Conservation (phyloP, 2,329 filamentous ascomycete species). For the Cercospora sojina region DNA sequence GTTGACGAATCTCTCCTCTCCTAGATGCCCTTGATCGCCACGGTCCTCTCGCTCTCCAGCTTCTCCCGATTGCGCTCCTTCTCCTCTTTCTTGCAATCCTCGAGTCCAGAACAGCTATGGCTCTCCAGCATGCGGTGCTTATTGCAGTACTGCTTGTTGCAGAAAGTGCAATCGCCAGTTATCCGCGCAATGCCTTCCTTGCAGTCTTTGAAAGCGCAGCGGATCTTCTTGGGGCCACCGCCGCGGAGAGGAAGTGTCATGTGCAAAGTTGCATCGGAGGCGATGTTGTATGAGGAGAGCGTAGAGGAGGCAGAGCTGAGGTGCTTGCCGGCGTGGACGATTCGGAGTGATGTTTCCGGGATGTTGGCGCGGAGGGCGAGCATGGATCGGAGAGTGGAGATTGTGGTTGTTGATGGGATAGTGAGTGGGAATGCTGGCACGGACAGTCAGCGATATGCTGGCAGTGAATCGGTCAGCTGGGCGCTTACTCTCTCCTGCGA, state of each 20-base stretch:
- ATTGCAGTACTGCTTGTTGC: slow-evolving; percentile 88
- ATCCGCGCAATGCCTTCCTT: slow-evolving; percentile 85
- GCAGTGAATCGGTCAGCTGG: slow-evolving; percentile 8
- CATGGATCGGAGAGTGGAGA: slow-evolving; percentile 57
- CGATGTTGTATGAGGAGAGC: slow-evolving; percentile 51
- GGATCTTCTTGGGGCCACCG: slow-evolving; percentile 69
- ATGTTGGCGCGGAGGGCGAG: slow-evolving; percentile 59
- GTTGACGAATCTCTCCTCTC: background rate
- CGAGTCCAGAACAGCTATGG: slow-evolving; percentile 87
- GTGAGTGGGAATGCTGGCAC: slow-evolving; percentile 56
- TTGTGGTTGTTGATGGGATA: slow-evolving; percentile 54
- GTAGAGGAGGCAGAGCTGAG: slow-evolving; percentile 46
- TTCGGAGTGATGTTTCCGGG: slow-evolving; percentile 52
- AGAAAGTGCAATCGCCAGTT: slow-evolving; percentile 95
- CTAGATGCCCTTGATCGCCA: slow-evolving; percentile 86
- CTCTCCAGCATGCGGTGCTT: slow-evolving; percentile 93
- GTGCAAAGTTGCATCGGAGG: slow-evolving; percentile 53
- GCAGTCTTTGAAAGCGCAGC: slow-evolving; percentile 88
- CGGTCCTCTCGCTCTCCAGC: slow-evolving; percentile 87
- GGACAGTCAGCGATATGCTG: slow-evolving; percentile 25
- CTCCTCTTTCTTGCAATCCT: slow-evolving; percentile 97
- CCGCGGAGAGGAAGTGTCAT: slow-evolving; percentile 58
- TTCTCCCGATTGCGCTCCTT: slow-evolving; percentile 92
- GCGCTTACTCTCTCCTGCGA: slow-evolving; percentile 57
- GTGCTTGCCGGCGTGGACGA: slow-evolving; percentile 60